These are phyloP conservation scores for Sporothrix pallida DNA, from an alignment of 2,329 filamentous ascomycete genomes.

Conservation along the genomic window DNA sequence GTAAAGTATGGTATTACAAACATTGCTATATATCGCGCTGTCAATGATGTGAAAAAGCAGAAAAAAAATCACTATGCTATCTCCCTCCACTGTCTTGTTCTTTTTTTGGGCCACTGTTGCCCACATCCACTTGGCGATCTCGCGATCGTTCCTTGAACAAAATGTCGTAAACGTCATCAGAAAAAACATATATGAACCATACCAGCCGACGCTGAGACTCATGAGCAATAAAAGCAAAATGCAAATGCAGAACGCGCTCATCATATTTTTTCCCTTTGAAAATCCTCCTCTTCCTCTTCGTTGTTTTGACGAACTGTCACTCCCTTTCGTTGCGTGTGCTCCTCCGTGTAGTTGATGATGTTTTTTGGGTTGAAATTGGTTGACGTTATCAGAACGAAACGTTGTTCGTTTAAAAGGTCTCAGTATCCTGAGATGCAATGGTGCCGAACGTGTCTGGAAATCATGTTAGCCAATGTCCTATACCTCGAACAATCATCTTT, in stretches of 20 bases:
- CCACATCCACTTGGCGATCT: neutral
- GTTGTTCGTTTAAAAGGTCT: constrained; percentile 53
- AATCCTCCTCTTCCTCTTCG: constrained; percentile 17
- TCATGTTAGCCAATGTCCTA: constrained; percentile 35
- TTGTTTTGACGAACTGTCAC: neutral
- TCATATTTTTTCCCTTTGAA: too few species aligned
- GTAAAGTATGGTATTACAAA: constrained; percentile 30
- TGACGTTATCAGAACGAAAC: neutral
- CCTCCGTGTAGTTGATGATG: neutral
- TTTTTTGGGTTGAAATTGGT: neutral
- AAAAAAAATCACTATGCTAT: constrained; percentile 21
- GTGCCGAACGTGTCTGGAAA: constrained; percentile 59
- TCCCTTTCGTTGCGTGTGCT: neutral
- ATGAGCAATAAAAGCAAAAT: neutral
- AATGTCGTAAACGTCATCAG: constrained; percentile 23
- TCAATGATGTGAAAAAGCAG: neutral
- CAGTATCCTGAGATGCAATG: constrained; percentile 58
- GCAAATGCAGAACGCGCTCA: constrained; percentile 19
- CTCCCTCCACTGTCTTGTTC: neutral
- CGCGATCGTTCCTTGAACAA: constrained; percentile 21
- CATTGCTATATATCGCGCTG: constrained; percentile 26
- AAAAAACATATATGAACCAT: constrained; percentile 14
- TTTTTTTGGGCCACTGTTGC: neutral
- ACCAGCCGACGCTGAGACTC: neutral
- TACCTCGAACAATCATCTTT: neutral